Percentiles rank a stretch among this genome's conserved stretches.
Conservation (phyloP, 768 basidiomycete species). For the Lanmaoa pseudosensibilis region DNA sequence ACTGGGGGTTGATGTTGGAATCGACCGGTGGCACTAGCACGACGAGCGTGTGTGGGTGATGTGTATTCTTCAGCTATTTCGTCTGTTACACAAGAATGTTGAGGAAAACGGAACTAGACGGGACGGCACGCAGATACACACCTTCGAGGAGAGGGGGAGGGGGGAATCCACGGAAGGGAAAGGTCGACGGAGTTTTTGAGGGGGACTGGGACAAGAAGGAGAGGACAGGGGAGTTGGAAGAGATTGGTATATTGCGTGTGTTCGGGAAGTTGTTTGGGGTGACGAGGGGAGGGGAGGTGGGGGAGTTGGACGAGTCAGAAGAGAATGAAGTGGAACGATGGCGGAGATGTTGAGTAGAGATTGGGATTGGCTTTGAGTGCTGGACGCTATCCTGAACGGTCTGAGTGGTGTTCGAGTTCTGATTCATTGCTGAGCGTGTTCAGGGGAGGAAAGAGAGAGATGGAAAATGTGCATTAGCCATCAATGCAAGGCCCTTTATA, state of each 20-base stretch:
- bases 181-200: slow-evolving; percentile 50
- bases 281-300: slow-evolving; percentile 50
- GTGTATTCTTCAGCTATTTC: slow-evolving; percentile 45
- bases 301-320: slow-evolving; percentile 55
- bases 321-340: slow-evolving; percentile 64
- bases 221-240: slow-evolving; percentile 69
- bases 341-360: slow-evolving; percentile 45
- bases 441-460: slow-evolving; percentile 5
- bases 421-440: slow-evolving; percentile 16
- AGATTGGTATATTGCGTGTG: slow-evolving; percentile 47
- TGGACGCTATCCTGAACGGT: slow-evolving; percentile 34
- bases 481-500: slow-evolving; percentile 14
- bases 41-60: slow-evolving; percentile 51
- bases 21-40: slow-evolving; percentile 58
- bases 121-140: slow-evolving; percentile 27
- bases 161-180: slow-evolving; percentile 58
- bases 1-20: slow-evolving; percentile 48
- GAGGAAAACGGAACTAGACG: background rate
- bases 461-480: background rate
- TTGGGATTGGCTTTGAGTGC: slow-evolving; percentile 68
- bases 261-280: slow-evolving; percentile 47
- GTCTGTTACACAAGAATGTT: slow-evolving; percentile 25
- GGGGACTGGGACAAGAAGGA: slow-evolving; percentile 67
- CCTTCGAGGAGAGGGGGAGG: slow-evolving; percentile 64
- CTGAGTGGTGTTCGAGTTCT: background rate